Base-by-base conservation (phyloP, 2,329 filamentous ascomycete species). In the Alternaria alternata region DNA sequence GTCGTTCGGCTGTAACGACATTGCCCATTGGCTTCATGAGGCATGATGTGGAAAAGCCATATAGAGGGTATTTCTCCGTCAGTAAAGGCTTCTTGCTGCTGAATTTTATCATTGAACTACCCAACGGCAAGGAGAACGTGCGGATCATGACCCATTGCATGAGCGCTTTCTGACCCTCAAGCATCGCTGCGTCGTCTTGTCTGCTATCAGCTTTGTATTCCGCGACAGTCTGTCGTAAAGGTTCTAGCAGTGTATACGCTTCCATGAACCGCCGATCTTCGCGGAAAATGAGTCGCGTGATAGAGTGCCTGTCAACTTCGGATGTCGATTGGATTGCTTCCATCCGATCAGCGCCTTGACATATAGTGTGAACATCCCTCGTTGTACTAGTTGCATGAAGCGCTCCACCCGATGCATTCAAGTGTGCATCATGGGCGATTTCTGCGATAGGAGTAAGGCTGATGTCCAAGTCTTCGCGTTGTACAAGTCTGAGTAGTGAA, bases 231-330 rank as follows among this genome's bases (percentile, higher is more conserved):
- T 92, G 85, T 72, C 91, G 92, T 53, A 91, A 88, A 28, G 95
- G 95, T 57, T 95, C 94, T n/a, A 99, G 83, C 56, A 99, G 83
- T 54, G 86, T 88, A 55, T 90, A 89, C 0, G 93, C 95, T 80
- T 99, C 95, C 62, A 93, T 89, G 56, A 96, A 89, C 36, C 95
- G 89, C 61, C 93, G 88, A 72, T 99, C 95, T 66, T 98, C 93
- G 61, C 89, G 90, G 84, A 98, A 99, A 28, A 99, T 89, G 8
- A 95, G 84, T 52, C 89, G 88, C 30, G 95, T 96, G 7, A 98
- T 88, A 86, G 76, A 94, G 89, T 78, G 73, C 28, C 93, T 88
- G 72, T 97, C 92, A 32, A 90, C 90, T 75, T 95, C 94, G 56
- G 93, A 91, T 6, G 91, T 90, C 47, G 92, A 92, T 65, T 95